Base-by-base conservation (phyloP, 2,329 filamentous ascomycete genomes). In the Cladophialophora psammophila region DNA sequence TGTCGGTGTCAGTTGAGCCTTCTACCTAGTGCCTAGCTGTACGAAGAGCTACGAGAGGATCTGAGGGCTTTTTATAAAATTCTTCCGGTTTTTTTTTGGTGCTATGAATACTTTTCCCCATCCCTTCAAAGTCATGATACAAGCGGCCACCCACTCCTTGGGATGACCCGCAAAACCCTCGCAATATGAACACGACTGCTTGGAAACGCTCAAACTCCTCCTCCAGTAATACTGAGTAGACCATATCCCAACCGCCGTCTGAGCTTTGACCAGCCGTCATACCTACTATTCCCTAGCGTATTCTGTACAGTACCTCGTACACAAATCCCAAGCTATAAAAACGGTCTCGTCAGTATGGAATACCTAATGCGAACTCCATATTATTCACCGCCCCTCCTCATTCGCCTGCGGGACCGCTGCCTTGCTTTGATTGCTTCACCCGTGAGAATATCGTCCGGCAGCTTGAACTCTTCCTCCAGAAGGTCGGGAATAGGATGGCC, bases 401-500 rank as follows among this genome's bases (percentile, higher is more conserved):
- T 38, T 48, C 72, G 66, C 36, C 72, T 56, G 34, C 68, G 67
- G 36, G 58, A 66, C 5, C 81, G 74, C 59, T 77, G 79, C 63
- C 78, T 79, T 1, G 79, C 75, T 59, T 76, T 73, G 48, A 83
- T 78, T 2, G 79, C 77, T 20, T 82, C 81, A 1, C 78, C 72
- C 0, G 80, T 83, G 9, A 82, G 73, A 7, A 83, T 79, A 26
- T 90, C 90, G 6, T 86, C 82, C 0, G 94, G 92, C 60, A 97
- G 80, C 65, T 87, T 84, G 76, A 97, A 98, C 50, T 96, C 91
- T 36, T 76, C 76, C 75, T 91, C 86, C 5, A 82, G 77, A 65
- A 90, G 81, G 13, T 96, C 92, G 0, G 94, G 94, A 20, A 98
- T 79, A 0, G 91, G 86, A 32, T 90, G 87, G 0, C 94, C 94